Evolutionary conservation across 2,329 filamentous ascomycete genomes (phyloP).

Genomic region (Byssothecium circinans): DNA sequence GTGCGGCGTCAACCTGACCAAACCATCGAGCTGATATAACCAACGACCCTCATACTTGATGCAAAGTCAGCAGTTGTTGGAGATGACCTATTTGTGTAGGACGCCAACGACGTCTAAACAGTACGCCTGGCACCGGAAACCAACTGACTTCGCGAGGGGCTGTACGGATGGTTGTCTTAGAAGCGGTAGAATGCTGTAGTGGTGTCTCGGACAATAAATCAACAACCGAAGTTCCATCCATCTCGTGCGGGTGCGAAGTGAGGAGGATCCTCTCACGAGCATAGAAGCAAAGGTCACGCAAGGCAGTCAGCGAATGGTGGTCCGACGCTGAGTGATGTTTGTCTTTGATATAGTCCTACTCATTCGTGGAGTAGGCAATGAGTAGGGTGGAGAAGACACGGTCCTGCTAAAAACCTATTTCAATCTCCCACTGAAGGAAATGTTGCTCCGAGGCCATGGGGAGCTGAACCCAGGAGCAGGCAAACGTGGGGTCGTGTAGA

Average conservation of each 20-base stretch:
- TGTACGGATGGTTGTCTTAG: too few relatives aligned
- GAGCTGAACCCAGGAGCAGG: slow-evolving; percentile 51
- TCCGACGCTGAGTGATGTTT: slow-evolving; percentile 39
- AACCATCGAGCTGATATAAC: neutral
- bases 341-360: slow-evolving; percentile 53
- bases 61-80: too few relatives aligned
- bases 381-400: slow-evolving; percentile 57
- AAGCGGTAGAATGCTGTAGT: too few relatives aligned
- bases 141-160: too few relatives aligned
- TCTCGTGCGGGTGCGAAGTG: too few relatives aligned
- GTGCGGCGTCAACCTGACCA: slow-evolving; percentile 1
- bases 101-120: too few relatives aligned
- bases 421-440: slow-evolving; percentile 55
- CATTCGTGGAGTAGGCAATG: slow-evolving; percentile 43
- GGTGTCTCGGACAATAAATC: neutral
- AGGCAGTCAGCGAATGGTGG: neutral
- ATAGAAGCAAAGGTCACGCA: neutral
- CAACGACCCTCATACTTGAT: neutral
- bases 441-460: slow-evolving; percentile 53
- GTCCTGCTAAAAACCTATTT: slow-evolving; percentile 56
- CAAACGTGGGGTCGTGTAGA: slow-evolving; percentile 49
- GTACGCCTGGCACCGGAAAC: too few relatives aligned
- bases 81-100: too few relatives aligned
- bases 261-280: too few relatives aligned
- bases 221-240: neutral